These are phyloP conservation scores for Bromus sterilis DNA, from an alignment of 176 grass and related monocot species.

Conservation along the genomic window DNA sequence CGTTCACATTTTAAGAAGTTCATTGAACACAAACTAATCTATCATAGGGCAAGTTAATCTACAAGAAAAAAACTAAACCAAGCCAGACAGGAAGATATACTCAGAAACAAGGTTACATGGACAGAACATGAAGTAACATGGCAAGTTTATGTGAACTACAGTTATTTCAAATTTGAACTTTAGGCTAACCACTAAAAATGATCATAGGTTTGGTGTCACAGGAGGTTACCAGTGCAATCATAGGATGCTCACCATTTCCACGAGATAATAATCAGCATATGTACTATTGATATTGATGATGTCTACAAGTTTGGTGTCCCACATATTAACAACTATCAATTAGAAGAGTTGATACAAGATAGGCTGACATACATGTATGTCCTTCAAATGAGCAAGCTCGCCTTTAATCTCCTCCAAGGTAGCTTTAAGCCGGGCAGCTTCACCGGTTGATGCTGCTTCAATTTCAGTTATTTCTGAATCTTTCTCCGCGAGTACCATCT, in stretches of 20 bases:
- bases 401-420: slow-evolving; percentile 76
- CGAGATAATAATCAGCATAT: slow-evolving; percentile 11
- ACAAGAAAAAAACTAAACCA: slow-evolving; percentile 1
- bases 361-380: slow-evolving; percentile 55
- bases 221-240: neutral
- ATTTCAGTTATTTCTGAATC: slow-evolving; percentile 96
- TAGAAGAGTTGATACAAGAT: neutral
- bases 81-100: neutral
- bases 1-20: slow-evolving; percentile 4
- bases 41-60: neutral
- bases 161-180: neutral
- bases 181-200: neutral
- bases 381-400: slow-evolving; percentile 69
- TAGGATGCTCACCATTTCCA: neutral
- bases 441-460: slow-evolving; percentile 86
- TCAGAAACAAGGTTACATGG: slow-evolving; percentile 15
- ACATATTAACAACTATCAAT: neutral
- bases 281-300: slow-evolving; percentile 1
- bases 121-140: neutral
- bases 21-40: neutral
- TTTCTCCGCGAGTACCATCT: slow-evolving; percentile 78
- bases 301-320: neutral
- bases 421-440: slow-evolving; percentile 84
- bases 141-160: slow-evolving; percentile 14
- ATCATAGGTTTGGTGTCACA: neutral